These are phyloP conservation scores for Graphilbum ipis-grandicollis DNA, from an alignment of 2,329 filamentous ascomycete species.

Conservation along the genomic window DNA sequence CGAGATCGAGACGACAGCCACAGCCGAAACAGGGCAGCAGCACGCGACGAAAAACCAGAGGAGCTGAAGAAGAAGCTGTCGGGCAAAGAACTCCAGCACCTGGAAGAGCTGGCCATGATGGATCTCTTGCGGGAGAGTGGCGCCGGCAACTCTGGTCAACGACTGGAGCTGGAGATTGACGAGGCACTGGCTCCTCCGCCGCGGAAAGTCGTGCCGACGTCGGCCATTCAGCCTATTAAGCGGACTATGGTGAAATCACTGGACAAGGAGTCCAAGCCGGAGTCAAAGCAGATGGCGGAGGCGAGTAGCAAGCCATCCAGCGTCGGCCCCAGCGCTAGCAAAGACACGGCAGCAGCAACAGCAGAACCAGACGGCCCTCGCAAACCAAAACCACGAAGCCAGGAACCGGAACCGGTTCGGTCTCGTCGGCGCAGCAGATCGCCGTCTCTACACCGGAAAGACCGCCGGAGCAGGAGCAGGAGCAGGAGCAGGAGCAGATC, in stretches of 20 bases:
- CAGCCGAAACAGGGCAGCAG: slow-evolving; percentile 15
- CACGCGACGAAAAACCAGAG: slow-evolving; percentile 23
- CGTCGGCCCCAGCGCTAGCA: too few relatives aligned
- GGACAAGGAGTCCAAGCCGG: neutral
- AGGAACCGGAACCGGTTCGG: too few relatives aligned
- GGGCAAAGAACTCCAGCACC: slow-evolving; percentile 37
- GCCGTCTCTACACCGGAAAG: slow-evolving; percentile 5
- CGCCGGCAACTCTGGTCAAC: slow-evolving; percentile 23
- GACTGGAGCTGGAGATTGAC: slow-evolving; percentile 39
- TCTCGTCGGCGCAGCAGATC: slow-evolving; percentile 3
- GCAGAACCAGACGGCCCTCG: neutral
- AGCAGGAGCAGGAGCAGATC: slow-evolving; percentile 1
- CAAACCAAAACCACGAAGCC: neutral
- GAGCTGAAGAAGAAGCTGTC: slow-evolving; percentile 35
- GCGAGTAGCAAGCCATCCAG: too few relatives aligned
- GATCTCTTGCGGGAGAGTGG: slow-evolving; percentile 43
- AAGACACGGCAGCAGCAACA: neutral
- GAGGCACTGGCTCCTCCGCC: slow-evolving; percentile 37
- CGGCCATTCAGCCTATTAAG: slow-evolving; percentile 40
- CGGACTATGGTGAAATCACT: slow-evolving; percentile 28
- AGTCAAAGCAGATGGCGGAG: neutral
- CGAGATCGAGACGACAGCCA: too few relatives aligned
- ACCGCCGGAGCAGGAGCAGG: slow-evolving; percentile 4
- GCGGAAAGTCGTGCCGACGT: slow-evolving; percentile 31
- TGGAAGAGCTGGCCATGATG: slow-evolving; percentile 40